These are phyloP conservation scores for Laetiporus sulphureus DNA, from an alignment of 1,284 basidiomycete genomes.

Conservation along the genomic window DNA sequence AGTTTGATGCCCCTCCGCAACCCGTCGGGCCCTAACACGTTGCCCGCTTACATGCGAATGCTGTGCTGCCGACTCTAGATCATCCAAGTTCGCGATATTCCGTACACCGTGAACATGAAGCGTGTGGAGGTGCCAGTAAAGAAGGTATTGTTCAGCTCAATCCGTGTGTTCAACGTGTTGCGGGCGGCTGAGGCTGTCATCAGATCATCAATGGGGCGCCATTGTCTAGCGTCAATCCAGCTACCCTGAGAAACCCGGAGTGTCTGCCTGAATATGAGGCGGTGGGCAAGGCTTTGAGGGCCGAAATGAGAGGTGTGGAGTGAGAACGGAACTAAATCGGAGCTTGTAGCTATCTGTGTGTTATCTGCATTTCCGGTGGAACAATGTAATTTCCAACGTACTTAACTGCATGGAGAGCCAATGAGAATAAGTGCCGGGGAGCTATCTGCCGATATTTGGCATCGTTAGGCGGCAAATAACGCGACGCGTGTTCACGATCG, in stretches of 20 bases:
- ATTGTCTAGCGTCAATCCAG: constrained; percentile 62
- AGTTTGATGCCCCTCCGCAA: constrained; percentile 21
- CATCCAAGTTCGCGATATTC: constrained; percentile 65
- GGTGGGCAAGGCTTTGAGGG: constrained; percentile 36
- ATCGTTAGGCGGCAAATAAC: too few relatives aligned
- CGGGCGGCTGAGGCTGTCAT: constrained; percentile 11
- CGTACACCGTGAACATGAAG: constrained; percentile 84
- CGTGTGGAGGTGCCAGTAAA: constrained; percentile 81
- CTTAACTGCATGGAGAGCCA: too few relatives aligned
- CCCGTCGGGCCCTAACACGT: not conserved
- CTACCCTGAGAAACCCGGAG: constrained; percentile 73
- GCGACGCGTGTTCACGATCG: too few relatives aligned
- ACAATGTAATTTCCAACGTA: too few relatives aligned
- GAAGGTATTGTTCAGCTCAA: constrained; percentile 42
- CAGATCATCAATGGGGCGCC: constrained; percentile 81
- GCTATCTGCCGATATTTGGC: too few relatives aligned
- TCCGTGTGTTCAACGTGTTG: constrained; percentile 9
- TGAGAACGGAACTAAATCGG: constrained; percentile 1
- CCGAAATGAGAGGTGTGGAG: constrained; percentile 1
- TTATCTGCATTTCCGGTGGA: too few relatives aligned
- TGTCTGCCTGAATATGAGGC: constrained; percentile 61
- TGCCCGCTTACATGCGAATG: too few relatives aligned
- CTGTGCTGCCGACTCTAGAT: constrained; percentile 42
- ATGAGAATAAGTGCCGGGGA: too few relatives aligned
- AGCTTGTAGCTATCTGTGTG: too few relatives aligned